A percentile compares a stretch with the other conserved stretches of the same genome.
phyloP scores from a whole-genome alignment of 2,329 filamentous ascomycete genomes.

The Microcyclosporella mali region DNA sequence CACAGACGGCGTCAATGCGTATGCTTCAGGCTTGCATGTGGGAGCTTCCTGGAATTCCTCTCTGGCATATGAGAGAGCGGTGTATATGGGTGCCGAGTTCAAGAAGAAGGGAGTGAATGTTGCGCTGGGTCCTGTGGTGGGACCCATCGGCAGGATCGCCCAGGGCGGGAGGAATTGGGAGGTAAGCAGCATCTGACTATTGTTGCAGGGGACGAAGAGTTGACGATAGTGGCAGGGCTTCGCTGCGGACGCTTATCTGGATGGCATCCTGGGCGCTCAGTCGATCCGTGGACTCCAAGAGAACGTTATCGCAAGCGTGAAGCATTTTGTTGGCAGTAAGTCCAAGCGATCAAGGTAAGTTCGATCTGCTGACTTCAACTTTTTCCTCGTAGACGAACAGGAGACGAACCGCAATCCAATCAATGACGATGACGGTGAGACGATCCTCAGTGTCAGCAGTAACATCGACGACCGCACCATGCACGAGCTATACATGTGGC shows the following conservation, averaged over 20 bases:
- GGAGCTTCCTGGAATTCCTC: conserved; percentile 49
- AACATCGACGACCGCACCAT: conserved; percentile 59
- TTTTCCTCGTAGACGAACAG: conserved; percentile 45
- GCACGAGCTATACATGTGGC: conserved; percentile 63
- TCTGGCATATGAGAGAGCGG: conserved; percentile 47
- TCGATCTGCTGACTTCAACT: neutral
- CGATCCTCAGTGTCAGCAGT: conserved; percentile 33
- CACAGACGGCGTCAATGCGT: conserved; percentile 39
- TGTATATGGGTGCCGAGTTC: conserved; percentile 53
- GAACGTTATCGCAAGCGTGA: conserved; percentile 52
- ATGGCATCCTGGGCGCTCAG: conserved; percentile 45
- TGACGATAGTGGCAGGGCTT: conserved; percentile 43
- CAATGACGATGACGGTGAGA: conserved; percentile 15
- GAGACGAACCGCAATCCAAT: conserved; percentile 44
- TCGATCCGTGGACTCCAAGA: conserved; percentile 54
- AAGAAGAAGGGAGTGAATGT: conserved; percentile 52
- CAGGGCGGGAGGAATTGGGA: conserved; percentile 66
- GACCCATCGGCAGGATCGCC: conserved; percentile 64
- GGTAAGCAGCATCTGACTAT: no score
- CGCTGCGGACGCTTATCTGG: conserved; percentile 61
- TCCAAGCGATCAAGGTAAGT: conserved; percentile 23
- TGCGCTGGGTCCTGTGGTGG: conserved; percentile 62
- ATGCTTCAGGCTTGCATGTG: conserved; percentile 38
- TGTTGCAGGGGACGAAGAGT: no score
- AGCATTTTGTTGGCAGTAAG: conserved; percentile 48